These are phyloP conservation scores for Aquanectria penicillioides DNA, from an alignment of 2,329 filamentous ascomycete species.

Conservation along the genomic window DNA sequence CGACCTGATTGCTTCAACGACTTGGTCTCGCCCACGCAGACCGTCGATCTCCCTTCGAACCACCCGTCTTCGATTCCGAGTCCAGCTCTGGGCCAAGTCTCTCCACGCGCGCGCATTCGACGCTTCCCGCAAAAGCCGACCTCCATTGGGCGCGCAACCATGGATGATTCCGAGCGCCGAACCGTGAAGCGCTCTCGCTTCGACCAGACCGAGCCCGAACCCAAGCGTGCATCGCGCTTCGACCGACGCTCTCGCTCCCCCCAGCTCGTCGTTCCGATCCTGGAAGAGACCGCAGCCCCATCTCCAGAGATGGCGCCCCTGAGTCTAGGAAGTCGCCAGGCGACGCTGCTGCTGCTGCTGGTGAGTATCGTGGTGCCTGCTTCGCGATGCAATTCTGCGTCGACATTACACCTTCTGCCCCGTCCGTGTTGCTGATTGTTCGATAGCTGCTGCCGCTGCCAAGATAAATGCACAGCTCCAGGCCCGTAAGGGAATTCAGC, in stretches of 20 bases:
- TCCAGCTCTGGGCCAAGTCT: background rate
- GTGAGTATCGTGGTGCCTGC: slow-evolving; percentile 58
- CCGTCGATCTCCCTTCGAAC: background rate
- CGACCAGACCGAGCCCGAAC: slow-evolving; percentile 88
- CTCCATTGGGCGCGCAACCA: slow-evolving; percentile 31
- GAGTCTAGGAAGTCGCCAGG: slow-evolving; percentile 60
- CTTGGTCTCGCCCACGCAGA: background rate
- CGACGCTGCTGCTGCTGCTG: slow-evolving; percentile 82
- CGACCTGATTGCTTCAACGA: background rate
- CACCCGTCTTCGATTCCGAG: background rate
- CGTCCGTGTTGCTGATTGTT: slow-evolving; percentile 5
- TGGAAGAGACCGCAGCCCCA: slow-evolving; percentile 81
- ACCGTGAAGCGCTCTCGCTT: slow-evolving; percentile 88
- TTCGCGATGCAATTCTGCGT: background rate
- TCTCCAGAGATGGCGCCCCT: slow-evolving; percentile 59
- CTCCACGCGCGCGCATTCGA: background rate
- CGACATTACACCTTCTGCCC: slow-evolving; percentile 22
- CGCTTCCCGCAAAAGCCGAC: background rate
- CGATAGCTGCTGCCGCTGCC: slow-evolving; percentile 84
- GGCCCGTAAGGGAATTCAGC: slow-evolving; percentile 88
- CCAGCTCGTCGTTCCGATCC: slow-evolving; percentile 73
- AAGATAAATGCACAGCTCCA: slow-evolving; percentile 86
- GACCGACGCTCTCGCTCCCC: slow-evolving; percentile 93
- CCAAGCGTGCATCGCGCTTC: slow-evolving; percentile 81
- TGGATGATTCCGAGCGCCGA: slow-evolving; percentile 82